Evolutionary conservation across 225 moss, liverwort and hornwort genomes (phyloP).

Genomic region (Thuidium tamariscinum): DNA sequence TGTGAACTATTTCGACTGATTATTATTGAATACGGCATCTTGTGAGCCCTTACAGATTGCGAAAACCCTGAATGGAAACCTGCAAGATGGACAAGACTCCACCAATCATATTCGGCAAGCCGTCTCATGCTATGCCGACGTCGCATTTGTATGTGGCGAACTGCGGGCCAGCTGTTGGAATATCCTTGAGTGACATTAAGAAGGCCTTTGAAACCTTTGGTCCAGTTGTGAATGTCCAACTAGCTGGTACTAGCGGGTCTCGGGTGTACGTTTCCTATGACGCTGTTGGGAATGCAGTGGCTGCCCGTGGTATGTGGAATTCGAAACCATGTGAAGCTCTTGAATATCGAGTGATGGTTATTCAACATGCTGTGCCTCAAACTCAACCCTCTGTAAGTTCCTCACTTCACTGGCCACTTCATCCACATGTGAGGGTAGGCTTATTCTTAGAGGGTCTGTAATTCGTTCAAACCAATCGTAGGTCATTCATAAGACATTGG

Average conservation of each 20-base stretch:
- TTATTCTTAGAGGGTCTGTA: neutral
- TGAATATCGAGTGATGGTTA: conserved; percentile 62
- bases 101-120: conserved; percentile 41
- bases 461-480: neutral
- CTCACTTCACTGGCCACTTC: neutral
- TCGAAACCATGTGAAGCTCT: conserved; percentile 53
- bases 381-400: conserved; percentile 25
- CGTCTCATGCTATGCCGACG: conserved; percentile 30
- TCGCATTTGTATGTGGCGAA: conserved; percentile 87
- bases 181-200: conserved; percentile 32
- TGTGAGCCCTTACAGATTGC: neutral
- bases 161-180: conserved; percentile 76
- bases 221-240: conserved; percentile 45
- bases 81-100: neutral
- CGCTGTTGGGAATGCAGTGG: conserved; percentile 38
- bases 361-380: conserved; percentile 68
- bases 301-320: conserved; percentile 64
- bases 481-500: neutral
- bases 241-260: conserved; percentile 63
- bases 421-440: neutral
- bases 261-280: conserved; percentile 66
- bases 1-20: neutral
- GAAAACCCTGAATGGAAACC: neutral
- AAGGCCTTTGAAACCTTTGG: conserved; percentile 49
- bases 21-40: neutral